Evolutionary conservation across 208 protist species (phyloP).

Genomic region (Acanthamoeba sp.): DNA sequence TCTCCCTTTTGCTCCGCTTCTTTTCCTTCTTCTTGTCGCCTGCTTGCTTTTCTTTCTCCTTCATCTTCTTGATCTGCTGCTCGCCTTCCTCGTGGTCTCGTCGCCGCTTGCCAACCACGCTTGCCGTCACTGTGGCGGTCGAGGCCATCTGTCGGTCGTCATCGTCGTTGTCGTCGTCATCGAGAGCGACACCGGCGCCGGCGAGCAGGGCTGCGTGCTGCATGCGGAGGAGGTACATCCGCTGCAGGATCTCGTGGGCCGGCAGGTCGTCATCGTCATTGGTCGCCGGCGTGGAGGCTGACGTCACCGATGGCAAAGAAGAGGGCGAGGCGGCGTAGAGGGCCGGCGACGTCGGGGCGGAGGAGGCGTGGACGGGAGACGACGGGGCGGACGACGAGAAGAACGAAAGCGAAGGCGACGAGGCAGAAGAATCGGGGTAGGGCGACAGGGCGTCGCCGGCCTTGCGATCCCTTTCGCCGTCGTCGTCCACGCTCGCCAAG

Average conservation of each 20-base stretch:
- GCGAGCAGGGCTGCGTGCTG: background rate
- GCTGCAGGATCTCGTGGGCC: background rate
- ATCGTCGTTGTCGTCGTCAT: too few relatives aligned
- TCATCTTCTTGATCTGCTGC: background rate
- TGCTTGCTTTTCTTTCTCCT: background rate
- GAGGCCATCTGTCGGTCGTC: too few relatives aligned
- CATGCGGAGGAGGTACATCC: constrained; percentile 14
- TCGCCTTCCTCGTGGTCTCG: background rate
- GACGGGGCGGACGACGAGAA: background rate
- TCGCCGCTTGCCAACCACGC: background rate
- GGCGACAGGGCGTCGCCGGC: background rate
- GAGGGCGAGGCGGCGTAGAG: background rate
- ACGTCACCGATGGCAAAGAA: background rate
- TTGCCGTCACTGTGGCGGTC: background rate
- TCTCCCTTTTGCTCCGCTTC: background rate
- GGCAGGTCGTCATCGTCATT: background rate
- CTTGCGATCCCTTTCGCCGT: background rate
- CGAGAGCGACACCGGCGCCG: too few relatives aligned
- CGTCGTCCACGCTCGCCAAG: too few relatives aligned
- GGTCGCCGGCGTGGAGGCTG: background rate
- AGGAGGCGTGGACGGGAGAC: background rate
- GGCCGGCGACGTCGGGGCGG: background rate
- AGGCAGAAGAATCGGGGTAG: background rate
- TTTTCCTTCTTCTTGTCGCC: background rate
- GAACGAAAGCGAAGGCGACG: background rate